Percentiles rank a stretch among this genome's conserved stretches.
These are phyloP conservation scores for Iberis pinnata DNA, from an alignment of 345 rosid genomes.

Conservation along the genomic window DNA sequence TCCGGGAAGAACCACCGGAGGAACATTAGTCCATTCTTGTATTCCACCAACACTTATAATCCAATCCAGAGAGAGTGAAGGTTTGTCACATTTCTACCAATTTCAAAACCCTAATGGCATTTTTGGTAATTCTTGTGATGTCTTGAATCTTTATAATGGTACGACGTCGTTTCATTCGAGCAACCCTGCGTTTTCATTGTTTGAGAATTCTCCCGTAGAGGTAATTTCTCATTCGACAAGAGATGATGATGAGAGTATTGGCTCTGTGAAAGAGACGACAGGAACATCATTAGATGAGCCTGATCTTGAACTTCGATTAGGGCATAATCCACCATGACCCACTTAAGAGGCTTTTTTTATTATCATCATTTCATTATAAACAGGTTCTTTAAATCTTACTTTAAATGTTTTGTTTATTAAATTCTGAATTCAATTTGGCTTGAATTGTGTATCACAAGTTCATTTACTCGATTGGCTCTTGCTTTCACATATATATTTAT, in stretches of 20 bases:
- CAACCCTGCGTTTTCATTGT: conserved; percentile 30
- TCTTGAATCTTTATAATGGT: conserved; percentile 19
- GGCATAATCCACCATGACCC: conserved; percentile 40
- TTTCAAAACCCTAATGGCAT: conserved; percentile 46
- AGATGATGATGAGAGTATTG: conserved; percentile 24
- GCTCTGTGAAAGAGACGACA: conserved; percentile 24
- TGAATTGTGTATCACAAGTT: too few species aligned
- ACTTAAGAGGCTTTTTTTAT: not conserved
- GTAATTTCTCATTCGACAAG: conserved; percentile 24
- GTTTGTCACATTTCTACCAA: conserved; percentile 61
- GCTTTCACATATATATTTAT: too few species aligned
- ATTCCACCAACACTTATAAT: conserved; percentile 28
- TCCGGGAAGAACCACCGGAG: not conserved
- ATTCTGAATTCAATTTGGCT: conserved; percentile 14
- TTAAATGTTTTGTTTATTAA: conserved; percentile 15
- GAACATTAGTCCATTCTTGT: conserved; percentile 29
- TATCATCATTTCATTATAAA: conserved; percentile 14
- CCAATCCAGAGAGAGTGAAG: conserved; percentile 26
- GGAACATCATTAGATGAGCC: conserved; percentile 47
- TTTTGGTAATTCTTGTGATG: conserved; percentile 30
- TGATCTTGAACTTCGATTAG: conserved; percentile 90
- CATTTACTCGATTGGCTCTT: too few species aligned
- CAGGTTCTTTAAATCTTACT: conserved; percentile 15
- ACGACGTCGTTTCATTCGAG: conserved; percentile 38
- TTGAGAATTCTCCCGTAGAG: conserved; percentile 24